Conservation (phyloP, 2,329 filamentous ascomycete species). For the Ascochyta clinopodiicola region DNA sequence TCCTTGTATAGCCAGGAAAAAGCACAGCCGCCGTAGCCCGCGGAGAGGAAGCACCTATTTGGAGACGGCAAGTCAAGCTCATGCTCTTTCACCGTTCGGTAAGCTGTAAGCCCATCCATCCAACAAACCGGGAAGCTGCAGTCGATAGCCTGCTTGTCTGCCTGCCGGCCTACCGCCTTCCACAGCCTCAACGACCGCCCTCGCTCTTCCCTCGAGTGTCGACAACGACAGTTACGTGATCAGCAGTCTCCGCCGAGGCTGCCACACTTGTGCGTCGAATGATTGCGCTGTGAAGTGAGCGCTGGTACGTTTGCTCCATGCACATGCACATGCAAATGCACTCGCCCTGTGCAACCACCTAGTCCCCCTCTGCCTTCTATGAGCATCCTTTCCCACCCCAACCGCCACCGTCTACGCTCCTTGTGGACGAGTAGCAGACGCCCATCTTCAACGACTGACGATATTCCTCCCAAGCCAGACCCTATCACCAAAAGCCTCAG, state of each 20-base stretch:
- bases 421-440: constrained; percentile 22
- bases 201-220: constrained; percentile 1
- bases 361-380: constrained; percentile 21
- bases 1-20: constrained; percentile 6
- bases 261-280: constrained; percentile 10
- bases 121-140: constrained; percentile 11
- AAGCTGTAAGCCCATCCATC: not conserved
- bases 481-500: constrained; percentile 10
- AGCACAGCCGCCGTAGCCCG: constrained; percentile 5
- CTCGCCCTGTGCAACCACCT: constrained; percentile 25
- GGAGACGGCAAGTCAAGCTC: not conserved
- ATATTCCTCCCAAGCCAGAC: constrained; percentile 29
- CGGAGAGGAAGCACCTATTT: not conserved
- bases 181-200: constrained; percentile 4
- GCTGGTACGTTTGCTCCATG: constrained; percentile 12
- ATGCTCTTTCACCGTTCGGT: constrained; percentile 6
- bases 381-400: constrained; percentile 26
- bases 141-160: not conserved
- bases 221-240: constrained; percentile 7
- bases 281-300: constrained; percentile 7
- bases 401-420: constrained; percentile 24
- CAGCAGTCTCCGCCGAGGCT: constrained; percentile 10
- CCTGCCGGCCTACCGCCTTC: not conserved
- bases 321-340: constrained; percentile 21
- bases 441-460: constrained; percentile 37